Base-by-base conservation (phyloP, 805 yeast species). In the Candida sithepensis region DNA sequence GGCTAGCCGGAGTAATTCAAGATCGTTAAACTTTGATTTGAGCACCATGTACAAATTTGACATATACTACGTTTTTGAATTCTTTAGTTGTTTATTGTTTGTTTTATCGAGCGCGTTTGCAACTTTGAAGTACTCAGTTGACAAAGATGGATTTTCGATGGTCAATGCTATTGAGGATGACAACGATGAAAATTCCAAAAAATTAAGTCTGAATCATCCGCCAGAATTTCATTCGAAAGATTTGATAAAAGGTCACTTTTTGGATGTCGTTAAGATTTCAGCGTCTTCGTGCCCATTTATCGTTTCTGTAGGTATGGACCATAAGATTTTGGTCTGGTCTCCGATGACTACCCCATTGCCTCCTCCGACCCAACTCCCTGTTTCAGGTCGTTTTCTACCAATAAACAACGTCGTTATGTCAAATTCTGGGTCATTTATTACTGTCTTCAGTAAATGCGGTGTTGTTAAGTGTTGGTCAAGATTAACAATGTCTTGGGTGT, bases 221-320 rank as follows among this genome's bases (percentile, higher is more conserved):
- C 20, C 44, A 4, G 44, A 50, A 13, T 59, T 65, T 44, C 62
- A 64, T 49, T 55, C 67, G 58, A 56, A 78, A 70, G 66, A 75
- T 67, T 45, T 71, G 38, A 47, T 73, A 14, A 61, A 68, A 24
- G 82, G 81, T 4, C 91, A 84, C 60, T 65, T 70, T 21, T 67
- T 86, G 42, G 96, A 88, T 61, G 73, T 86, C 3, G 72, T 84
- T 30, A 75, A 74, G 47, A 68, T 85, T 10, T 66, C 73, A n/a
- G 76, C 88, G 0, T 82, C 87, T 13, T 68, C 77, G 13, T 73
- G 80, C 44, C 81, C 88, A 2, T 83, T 85, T 56, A 72, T 86
- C 21, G 81, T 87, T 0, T 75, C 86, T 1, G 75, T 85, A 23
- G 92, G 91, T 3, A 68, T 88, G 59, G 95, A 88, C 56, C 90